Evolutionary conservation across 2,329 filamentous ascomycete genomes (phyloP).

Genomic region (Arthrobotrys iridis): DNA sequence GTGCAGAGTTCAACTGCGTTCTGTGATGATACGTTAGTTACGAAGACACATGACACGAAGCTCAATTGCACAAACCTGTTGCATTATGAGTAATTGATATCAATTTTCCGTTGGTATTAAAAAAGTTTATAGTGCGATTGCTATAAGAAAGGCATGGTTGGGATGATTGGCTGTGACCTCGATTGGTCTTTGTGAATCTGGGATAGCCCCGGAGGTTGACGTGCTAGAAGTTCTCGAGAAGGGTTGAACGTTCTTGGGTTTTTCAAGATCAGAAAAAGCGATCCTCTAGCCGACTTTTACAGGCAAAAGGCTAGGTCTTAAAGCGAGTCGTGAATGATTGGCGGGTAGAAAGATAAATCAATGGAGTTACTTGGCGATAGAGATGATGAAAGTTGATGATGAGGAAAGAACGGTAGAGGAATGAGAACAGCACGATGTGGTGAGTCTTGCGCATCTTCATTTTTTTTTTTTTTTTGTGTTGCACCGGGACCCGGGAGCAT

Average conservation of each 20-base stretch:
- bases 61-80: constrained; percentile 26
- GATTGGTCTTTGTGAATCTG: constrained; percentile 55
- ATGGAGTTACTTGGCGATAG: background rate
- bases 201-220: constrained; percentile 54
- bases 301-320: background rate
- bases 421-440: background rate
- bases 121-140: constrained; percentile 32
- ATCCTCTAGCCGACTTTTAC: background rate
- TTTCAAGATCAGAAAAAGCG: background rate
- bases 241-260: background rate
- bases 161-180: constrained; percentile 60
- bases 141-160: constrained; percentile 55
- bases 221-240: background rate
- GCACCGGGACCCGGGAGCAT: background rate
- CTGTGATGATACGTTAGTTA: constrained; percentile 60
- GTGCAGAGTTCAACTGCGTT: constrained; percentile 86
- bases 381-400: background rate
- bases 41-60: background rate
- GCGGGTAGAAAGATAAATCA: background rate
- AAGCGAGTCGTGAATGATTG: background rate
- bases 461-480: constrained; percentile 26
- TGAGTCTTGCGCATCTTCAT: constrained; percentile 36
- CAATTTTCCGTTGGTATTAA: background rate
- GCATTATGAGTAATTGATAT: constrained; percentile 25
- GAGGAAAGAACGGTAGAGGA: background rate